Conservation (phyloP, 225 moss, liverwort and hornwort genomes). For the Bryum argenteum region DNA sequence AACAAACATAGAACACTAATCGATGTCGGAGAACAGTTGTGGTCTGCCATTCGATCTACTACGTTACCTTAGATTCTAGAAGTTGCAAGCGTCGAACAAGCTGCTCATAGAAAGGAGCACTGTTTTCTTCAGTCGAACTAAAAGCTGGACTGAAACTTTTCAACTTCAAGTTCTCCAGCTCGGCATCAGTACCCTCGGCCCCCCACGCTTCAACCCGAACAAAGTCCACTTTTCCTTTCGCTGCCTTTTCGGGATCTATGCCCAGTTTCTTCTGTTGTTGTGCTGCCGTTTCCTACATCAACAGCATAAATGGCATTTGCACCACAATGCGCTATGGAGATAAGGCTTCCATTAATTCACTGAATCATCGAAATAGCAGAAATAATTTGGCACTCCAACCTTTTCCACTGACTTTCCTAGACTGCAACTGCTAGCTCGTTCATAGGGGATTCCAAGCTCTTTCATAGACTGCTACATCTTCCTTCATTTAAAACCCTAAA, state of each 20-base stretch:
- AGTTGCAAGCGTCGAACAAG: conserved; percentile 95
- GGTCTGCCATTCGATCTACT: conserved; percentile 3
- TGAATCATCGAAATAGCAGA: conserved; percentile 1
- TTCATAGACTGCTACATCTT: neutral
- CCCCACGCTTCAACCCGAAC: conserved; percentile 95
- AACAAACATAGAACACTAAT: neutral
- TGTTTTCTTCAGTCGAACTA: conserved; percentile 49
- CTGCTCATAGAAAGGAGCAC: conserved; percentile 84
- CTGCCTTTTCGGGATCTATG: conserved; percentile 76
- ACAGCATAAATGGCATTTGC: conserved; percentile 11
- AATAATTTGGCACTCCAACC: conserved; percentile 13
- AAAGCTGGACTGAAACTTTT: conserved; percentile 95
- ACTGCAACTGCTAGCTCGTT: neutral
- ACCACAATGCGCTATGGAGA: conserved; percentile 2
- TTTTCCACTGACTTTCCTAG: neutral
- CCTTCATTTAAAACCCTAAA: neutral
- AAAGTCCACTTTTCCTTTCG: conserved; percentile 87
- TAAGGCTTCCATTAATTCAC: conserved; percentile 1
- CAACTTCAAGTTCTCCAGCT: conserved; percentile 78
- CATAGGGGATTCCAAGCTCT: neutral
- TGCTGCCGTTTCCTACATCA: conserved; percentile 66
- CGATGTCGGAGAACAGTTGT: too few relatives aligned
- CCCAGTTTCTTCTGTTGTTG: conserved; percentile 61
- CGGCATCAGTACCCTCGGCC: conserved; percentile 66
- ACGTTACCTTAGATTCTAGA: conserved; percentile 86